phyloP scores from a whole-genome alignment of 2,329 filamentous ascomycete genomes.

The Stagonosporopsis tanaceti region DNA sequence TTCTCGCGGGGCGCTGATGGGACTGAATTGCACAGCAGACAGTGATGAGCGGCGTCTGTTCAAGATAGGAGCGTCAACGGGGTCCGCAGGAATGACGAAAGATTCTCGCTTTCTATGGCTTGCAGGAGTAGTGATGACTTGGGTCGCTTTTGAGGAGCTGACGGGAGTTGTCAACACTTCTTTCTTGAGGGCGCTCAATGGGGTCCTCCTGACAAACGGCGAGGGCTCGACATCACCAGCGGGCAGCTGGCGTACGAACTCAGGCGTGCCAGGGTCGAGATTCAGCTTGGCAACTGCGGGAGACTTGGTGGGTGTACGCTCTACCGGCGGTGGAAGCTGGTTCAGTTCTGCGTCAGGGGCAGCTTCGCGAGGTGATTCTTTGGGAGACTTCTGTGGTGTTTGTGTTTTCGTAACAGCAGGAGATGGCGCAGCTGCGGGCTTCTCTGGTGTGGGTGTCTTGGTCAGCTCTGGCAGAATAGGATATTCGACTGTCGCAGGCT shows the following conservation, averaged over 20 bases:
- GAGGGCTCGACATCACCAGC: conserved; percentile 47
- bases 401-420: conserved; percentile 23
- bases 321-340: not conserved
- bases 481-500: conserved; percentile 19
- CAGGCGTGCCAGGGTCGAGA: conserved; percentile 40
- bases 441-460: conserved; percentile 18
- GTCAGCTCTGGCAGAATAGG: conserved; percentile 13
- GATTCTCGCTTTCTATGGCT: conserved; percentile 26
- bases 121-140: conserved; percentile 28
- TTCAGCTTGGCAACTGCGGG: conserved; percentile 35
- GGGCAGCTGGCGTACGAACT: conserved; percentile 35
- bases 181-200: conserved; percentile 32
- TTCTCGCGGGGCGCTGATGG: conserved; percentile 37
- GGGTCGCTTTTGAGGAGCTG: conserved; percentile 25
- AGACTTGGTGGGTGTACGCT: conserved; percentile 36
- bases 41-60: conserved; percentile 46
- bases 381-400: conserved; percentile 37
- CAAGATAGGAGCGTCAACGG: conserved; percentile 45
- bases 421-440: conserved; percentile 10
- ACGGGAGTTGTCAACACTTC: conserved; percentile 36
- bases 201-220: conserved; percentile 42
- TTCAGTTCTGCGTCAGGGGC: conserved; percentile 26
- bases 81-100: conserved; percentile 40
- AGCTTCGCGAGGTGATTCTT: conserved; percentile 27
- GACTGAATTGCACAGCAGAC: conserved; percentile 47